Conservation (phyloP, 208 protist species). For the Trypanosoma mega region DNA sequence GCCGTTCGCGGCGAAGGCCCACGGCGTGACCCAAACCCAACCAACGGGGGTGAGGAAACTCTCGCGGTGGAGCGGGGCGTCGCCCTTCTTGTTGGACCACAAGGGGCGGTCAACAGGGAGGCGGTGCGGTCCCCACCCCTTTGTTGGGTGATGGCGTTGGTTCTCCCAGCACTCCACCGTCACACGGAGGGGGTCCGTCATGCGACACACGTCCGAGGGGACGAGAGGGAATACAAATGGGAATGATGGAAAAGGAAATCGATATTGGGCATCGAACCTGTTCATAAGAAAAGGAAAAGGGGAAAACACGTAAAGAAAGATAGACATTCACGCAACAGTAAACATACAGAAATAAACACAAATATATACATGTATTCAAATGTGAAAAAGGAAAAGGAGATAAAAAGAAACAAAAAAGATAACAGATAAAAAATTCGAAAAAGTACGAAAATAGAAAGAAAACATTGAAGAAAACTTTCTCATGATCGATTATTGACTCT, state of each 20-base stretch:
- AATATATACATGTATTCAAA: conserved; percentile 18
- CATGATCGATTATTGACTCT: too few species aligned
- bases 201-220: too few species aligned
- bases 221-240: too few species aligned
- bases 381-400: not conserved
- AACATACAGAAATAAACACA: conserved; percentile 6
- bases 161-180: conserved; percentile 40
- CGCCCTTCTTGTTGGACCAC: conserved; percentile 38
- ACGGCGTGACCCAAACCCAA: conserved; percentile 26
- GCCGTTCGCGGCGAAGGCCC: conserved; percentile 21
- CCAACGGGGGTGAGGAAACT: conserved; percentile 22
- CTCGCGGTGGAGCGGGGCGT: conserved; percentile 9
- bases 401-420: conserved; percentile 1
- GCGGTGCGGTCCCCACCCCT: conserved; percentile 25
- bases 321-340: not conserved
- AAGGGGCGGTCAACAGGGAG: conserved; percentile 28
- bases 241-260: too few species aligned
- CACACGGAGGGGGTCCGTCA: conserved; percentile 10
- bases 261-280: too few species aligned
- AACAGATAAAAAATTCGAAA: conserved; percentile 1
- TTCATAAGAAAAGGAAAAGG: conserved; percentile 3
- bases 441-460: too few species aligned
- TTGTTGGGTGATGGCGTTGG: conserved; percentile 28
- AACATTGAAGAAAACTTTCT: too few species aligned
- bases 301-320: conserved; percentile 3